phyloP scores from a whole-genome alignment of 441 rosid genomes.

The Corymbia citriodora region DNA sequence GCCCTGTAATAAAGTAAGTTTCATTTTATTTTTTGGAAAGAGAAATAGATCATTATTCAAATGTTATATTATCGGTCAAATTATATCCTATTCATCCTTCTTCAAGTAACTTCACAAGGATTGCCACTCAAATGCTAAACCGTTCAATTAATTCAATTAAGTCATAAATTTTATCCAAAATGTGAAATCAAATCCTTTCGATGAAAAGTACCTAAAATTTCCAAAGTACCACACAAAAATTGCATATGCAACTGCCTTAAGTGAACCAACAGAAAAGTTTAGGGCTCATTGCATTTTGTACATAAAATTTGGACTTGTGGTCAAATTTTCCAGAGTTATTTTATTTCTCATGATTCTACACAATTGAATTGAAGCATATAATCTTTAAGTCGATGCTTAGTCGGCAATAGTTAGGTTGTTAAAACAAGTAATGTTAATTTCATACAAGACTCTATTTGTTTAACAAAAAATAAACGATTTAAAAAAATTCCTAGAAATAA shows the following conservation, averaged over 20 bases:
- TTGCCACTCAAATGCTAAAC: not conserved
- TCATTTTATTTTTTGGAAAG: not conserved
- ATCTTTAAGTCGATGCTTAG: not conserved
- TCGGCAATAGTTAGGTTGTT: not conserved
- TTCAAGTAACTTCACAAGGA: not conserved
- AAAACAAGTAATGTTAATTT: not conserved
- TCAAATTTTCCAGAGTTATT: not conserved
- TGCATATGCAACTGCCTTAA: not conserved
- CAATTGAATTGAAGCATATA: not conserved
- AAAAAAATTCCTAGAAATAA: too few relatives aligned
- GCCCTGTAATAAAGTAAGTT: rapidly evolving
- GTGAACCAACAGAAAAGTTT: not conserved
- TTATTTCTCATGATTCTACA: not conserved
- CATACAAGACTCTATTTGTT: not conserved
- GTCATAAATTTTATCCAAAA: not conserved
- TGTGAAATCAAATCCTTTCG: not conserved
- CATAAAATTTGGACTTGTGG: not conserved
- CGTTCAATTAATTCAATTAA: not conserved
- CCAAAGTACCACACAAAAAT: rapidly evolving
- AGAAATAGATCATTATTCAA: not conserved
- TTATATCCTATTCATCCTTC: not conserved
- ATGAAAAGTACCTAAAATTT: not conserved
- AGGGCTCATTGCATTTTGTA: not conserved
- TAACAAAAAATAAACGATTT: too few relatives aligned
- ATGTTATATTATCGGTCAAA: not conserved